These are phyloP conservation scores for Yarrowia bubula DNA, from an alignment of 805 yeast genomes.

Conservation along the genomic window DNA sequence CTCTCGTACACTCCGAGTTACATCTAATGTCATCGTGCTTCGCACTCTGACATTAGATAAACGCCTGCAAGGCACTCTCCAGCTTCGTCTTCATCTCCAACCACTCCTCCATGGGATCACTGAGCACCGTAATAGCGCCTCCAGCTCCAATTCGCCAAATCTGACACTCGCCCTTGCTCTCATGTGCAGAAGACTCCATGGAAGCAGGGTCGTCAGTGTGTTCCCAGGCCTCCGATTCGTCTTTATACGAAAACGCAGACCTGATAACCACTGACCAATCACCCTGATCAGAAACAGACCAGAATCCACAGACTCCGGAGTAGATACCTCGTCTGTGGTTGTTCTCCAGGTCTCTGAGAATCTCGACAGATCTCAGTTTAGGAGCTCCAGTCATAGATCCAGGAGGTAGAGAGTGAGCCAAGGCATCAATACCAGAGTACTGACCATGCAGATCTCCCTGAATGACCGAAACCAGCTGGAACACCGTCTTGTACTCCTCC, in stretches of 20 bases:
- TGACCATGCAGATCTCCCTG: slow-evolving; percentile 52
- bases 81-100: slow-evolving; percentile 85
- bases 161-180: slow-evolving; percentile 9
- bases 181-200: slow-evolving; percentile 5
- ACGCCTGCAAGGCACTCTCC: slow-evolving; percentile 75
- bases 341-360: slow-evolving; percentile 60
- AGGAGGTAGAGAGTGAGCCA: slow-evolving; percentile 82
- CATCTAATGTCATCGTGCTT: too few species aligned
- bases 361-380: slow-evolving; percentile 83
- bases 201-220: slow-evolving; percentile 33
- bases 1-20: too few species aligned
- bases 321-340: slow-evolving; percentile 70
- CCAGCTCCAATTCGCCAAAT: slow-evolving; percentile 95
- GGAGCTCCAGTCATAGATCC: slow-evolving; percentile 99
- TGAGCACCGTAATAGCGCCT: slow-evolving; percentile 91
- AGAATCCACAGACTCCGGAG: slow-evolving; percentile 93
- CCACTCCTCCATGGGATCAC: slow-evolving; percentile 82
- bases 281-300: slow-evolving; percentile 81
- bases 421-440: slow-evolving; percentile 72
- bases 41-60: slow-evolving; percentile 37
- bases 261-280: slow-evolving; percentile 97
- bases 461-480: slow-evolving; percentile 86
- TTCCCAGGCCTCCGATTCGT: slow-evolving; percentile 43
- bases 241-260: slow-evolving; percentile 65
- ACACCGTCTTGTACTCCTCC: slow-evolving; percentile 89